Percentiles rank a stretch among this genome's conserved stretches.
Evolutionary conservation across 108 stramenopile genomes (phyloP).

Genomic region (Cyclotella distinguenda): DNA sequence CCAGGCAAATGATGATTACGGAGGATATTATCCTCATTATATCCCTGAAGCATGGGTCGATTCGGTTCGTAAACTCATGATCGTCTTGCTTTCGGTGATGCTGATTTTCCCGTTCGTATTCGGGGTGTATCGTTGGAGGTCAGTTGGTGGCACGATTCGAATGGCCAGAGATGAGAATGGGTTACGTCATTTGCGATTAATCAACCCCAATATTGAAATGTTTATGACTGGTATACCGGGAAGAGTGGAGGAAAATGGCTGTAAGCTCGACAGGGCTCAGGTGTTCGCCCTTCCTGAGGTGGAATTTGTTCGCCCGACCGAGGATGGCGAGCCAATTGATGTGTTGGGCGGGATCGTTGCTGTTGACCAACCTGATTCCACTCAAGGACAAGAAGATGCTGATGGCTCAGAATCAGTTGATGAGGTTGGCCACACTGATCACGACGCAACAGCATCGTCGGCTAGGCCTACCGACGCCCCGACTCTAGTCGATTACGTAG

Average conservation of each 20-base stretch:
- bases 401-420: not conserved
- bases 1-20: not conserved
- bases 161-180: constrained; percentile 33
- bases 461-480: constrained; percentile 6
- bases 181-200: constrained; percentile 19
- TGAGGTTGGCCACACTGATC: not conserved
- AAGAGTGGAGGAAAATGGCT: constrained; percentile 32
- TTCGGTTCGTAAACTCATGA: constrained; percentile 31
- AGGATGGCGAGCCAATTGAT: constrained; percentile 1
- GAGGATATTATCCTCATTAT: not conserved
- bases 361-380: not conserved
- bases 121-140: constrained; percentile 23
- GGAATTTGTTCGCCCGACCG: not conserved
- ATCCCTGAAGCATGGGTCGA: constrained; percentile 23
- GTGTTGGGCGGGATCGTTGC: not conserved
- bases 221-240: constrained; percentile 32
- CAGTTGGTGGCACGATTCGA: constrained; percentile 37
- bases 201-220: constrained; percentile 29
- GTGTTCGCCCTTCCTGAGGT: constrained; percentile 42
- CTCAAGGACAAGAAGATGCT: not conserved
- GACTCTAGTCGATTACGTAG: not conserved
- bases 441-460: not conserved
- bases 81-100: constrained; percentile 25
- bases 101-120: constrained; percentile 27
- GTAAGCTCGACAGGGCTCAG: constrained; percentile 40